Evolutionary conservation across 495 filamentous ascomycete species (phyloP), one percentile per base, ranked within the genome.

Genomic region (Parathielavia appendiculata): DNA sequence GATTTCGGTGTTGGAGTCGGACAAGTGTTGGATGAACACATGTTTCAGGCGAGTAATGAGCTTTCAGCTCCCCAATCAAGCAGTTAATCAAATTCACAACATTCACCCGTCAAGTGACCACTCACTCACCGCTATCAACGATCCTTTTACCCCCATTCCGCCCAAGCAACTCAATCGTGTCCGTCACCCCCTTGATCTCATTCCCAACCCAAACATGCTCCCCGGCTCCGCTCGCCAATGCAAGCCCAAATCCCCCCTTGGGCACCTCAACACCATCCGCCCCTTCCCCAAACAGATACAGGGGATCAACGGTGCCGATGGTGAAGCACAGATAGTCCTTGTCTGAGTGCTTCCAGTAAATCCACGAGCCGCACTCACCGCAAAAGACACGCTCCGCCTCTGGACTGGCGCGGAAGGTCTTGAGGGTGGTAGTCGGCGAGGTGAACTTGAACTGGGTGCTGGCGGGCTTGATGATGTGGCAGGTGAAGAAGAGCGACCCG

Each of bases 121-220:
- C 20, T 23, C 44, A 32, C 46, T 20, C 14, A 34, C 46, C 22
- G 23, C 46, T 23, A 17, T 41, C 39, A 41, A 41, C 39, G 17
- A 41, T 16, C 39, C 39, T 41, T 16, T 17, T 16, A 7, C n/a
- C 10, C 48, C 10, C 36, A 4, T 38, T 22, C 34, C 22, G 46
- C 46, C 44, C 52, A 30, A 65, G 23, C 13, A 63, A 46, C 9
- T 51, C 54, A 19, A 69, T 60, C 9, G 49, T 46, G 47, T 74
- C 71, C 2, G 74, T 75, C 35, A 75, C 67, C 10, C 71, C 74
- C 10, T 59, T 62, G 38, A 76, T 74, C 63, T 73, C 73, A 32
- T 73, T 74, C 36, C 20, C 16, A n/a, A 67, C 69, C 58, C 61
- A 73, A 10, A 54, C 41, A 44, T 71, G 65, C 12, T 62, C 12